Base-by-base conservation (phyloP, 371 early-diverging fungal genomes). In the Basidiobolus meristosporus region DNA sequence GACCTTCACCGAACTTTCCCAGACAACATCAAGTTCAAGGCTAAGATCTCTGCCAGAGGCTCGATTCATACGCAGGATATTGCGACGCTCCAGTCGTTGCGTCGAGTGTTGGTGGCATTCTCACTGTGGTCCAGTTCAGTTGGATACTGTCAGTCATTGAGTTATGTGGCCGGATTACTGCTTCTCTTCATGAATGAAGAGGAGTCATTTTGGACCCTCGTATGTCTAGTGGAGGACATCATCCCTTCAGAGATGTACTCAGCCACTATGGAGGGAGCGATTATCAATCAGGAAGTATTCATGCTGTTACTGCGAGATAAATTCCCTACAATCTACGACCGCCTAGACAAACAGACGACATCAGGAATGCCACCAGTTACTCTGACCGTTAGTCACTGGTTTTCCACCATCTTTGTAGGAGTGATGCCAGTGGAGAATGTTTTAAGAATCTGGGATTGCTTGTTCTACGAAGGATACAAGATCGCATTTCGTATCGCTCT, bases 91-190 rank as follows among this genome's bases (percentile, higher is more conserved):
- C 56, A 58, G 12, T 68, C 78, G 0, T 50, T 88, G 7, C 62
- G 77, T 5, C 70, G 77, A 1, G 63, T 88, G 0, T 57, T 88
- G 0, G 56, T 68, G 15, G 80, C 83, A 0, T 88, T 82, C 39
- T 63, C 68, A 36, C 34, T 70, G 17, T 57, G 65, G 42, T 60
- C 63, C 14, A 68, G 76, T 6, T 52, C 67, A 9, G 77, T 88
- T 34, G 89, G 86, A 9, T 88, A 88, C 51, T 83, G 85, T 48
- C 86, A 88, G 50, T 75, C 81, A 3, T 66, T 88, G 46, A 84
- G 82, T 42, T 83, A 80, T 42, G 51, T 88, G 28, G 84, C 65
- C n/a, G 89, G 80, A 1, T 60, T 83, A 42, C 60, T 88, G 6
- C 54, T 88, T 7, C 52, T 88, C 5, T 67, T 82, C 37, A 59